phyloP scores from a whole-genome alignment of 2,329 filamentous ascomycete genomes.

The Trichoderma gracile region DNA sequence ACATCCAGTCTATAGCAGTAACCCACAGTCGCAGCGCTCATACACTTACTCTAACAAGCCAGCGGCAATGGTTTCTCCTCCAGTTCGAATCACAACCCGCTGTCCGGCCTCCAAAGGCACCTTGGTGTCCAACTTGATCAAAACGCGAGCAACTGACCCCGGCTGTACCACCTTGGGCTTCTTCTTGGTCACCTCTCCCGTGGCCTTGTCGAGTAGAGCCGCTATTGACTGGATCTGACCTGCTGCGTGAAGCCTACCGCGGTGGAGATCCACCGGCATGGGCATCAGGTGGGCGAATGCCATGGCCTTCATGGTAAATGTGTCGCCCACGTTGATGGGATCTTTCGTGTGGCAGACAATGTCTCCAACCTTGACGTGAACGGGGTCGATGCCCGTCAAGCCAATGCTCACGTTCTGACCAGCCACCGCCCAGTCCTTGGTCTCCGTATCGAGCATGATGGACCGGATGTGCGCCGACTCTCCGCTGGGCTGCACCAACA shows the following conservation, averaged over 20 bases:
- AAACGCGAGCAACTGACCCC: conserved; percentile 72
- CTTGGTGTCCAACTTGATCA: conserved; percentile 70
- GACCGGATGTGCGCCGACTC: conserved; percentile 81
- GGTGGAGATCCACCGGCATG: conserved; percentile 84
- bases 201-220: conserved; percentile 75
- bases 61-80: conserved; percentile 83
- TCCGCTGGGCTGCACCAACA: conserved; percentile 77
- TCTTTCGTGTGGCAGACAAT: conserved; percentile 72
- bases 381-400: conserved; percentile 78
- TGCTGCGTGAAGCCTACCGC: conserved; percentile 76
- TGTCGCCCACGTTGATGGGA: conserved; percentile 69
- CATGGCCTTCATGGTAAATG: conserved; percentile 79
- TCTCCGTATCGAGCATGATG: conserved; percentile 72
- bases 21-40: not conserved
- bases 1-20: not conserved
- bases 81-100: conserved; percentile 76
- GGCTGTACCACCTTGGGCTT: conserved; percentile 82
- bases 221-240: conserved; percentile 72
- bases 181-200: conserved; percentile 75
- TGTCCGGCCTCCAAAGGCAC: conserved; percentile 79
- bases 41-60: conserved; percentile 47
- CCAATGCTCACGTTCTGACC: conserved; percentile 88
- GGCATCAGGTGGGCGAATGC: conserved; percentile 89
- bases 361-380: conserved; percentile 80
- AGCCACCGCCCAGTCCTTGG: conserved; percentile 85